Base-by-base conservation (phyloP, 805 yeast genomes). In the Candida ascalaphidarum region DNA sequence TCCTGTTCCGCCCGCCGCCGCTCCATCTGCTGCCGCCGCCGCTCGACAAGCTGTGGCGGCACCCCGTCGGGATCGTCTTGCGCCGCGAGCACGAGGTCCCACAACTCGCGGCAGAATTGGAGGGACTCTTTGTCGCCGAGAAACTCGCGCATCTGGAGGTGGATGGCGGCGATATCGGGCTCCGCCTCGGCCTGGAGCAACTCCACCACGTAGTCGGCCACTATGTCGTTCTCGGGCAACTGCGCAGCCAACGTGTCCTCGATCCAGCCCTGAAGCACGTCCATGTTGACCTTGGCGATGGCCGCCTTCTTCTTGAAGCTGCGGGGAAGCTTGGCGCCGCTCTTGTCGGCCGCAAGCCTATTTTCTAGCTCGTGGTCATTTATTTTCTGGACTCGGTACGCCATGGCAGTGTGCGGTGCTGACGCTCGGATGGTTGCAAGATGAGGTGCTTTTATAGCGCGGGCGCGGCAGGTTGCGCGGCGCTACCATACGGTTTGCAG, bases 191-290 rank as follows among this genome's bases (percentile, higher is more conserved):
- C 48, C 3, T 39, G 31, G 14, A 72, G 41, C 25, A 71, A 43
- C 40, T 72, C 74, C 27, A 48, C 45, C 4, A 65, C 43, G 31
- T 66, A 70, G 22, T 65, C 74, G 3, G 56, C 49, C 5, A 65
- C 54, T 3, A 71, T 61, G 14, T 71, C 78, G 37, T 72, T 78
- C 25, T 67, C 74, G 0, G 72, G 72, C 9, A 69, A 42, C 8
- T 54, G 44, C 25, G 52, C 42, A 11, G 53, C 44, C 17, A 70
- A 31, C 27, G 46, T 39, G 4, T 42, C 39, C 3, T 35, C 39
- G 12, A 70, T 51, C 71, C 75, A 71, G 11, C 36, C 35, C 27
- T 53, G 47, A 4, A 71, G 49, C n/a, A 64, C 52, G 1, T 32
- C 37, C 25, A 52, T 35, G 36, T 68, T 57, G 17, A 71, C 61